Conservation (phyloP, 208 protist species). For the Borovskyia barvae region DNA sequence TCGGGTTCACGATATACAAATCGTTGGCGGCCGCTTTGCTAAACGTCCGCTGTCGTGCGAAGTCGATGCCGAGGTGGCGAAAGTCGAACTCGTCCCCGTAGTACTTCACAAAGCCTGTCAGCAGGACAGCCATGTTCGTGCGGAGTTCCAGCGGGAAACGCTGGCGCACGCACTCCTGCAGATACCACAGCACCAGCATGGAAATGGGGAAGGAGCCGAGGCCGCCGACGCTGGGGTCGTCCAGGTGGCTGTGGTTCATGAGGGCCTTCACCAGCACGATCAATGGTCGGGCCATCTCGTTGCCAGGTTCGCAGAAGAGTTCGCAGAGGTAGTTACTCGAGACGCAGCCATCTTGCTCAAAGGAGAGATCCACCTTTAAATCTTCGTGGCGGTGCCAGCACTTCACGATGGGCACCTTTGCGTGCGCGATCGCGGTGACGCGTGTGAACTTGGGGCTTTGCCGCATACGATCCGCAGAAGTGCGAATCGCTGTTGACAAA, state of each 20-base stretch:
- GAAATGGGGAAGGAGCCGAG: constrained; percentile 85
- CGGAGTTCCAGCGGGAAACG: constrained; percentile 37
- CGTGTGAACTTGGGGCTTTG: constrained; percentile 24
- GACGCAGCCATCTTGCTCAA: constrained; percentile 52
- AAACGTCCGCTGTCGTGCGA: constrained; percentile 45
- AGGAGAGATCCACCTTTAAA: constrained; percentile 75
- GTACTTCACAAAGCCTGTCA: constrained; percentile 77
- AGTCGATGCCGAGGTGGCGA: constrained; percentile 57
- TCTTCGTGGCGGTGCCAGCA: constrained; percentile 35
- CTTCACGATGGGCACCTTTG: constrained; percentile 86
- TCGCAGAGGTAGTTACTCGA: constrained; percentile 70
- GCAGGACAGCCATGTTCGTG: constrained; percentile 44
- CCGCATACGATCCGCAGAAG: constrained; percentile 51
- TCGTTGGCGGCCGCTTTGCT: constrained; percentile 38
- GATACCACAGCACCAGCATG: constrained; percentile 79
- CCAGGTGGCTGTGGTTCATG: constrained; percentile 43
- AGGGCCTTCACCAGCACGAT: constrained; percentile 79
- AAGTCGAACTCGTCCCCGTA: constrained; percentile 72
- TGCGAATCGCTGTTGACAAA: constrained; percentile 30
- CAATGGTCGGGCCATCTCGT: constrained; percentile 65
- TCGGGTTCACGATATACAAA: constrained; percentile 72
- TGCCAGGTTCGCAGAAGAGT: constrained; percentile 56
- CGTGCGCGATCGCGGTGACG: constrained; percentile 50
- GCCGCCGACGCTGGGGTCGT: constrained; percentile 79
- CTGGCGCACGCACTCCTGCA: constrained; percentile 42